These are phyloP conservation scores for Arthrinium phaeospermum DNA, from an alignment of 2,329 filamentous ascomycete species.

Conservation along the genomic window DNA sequence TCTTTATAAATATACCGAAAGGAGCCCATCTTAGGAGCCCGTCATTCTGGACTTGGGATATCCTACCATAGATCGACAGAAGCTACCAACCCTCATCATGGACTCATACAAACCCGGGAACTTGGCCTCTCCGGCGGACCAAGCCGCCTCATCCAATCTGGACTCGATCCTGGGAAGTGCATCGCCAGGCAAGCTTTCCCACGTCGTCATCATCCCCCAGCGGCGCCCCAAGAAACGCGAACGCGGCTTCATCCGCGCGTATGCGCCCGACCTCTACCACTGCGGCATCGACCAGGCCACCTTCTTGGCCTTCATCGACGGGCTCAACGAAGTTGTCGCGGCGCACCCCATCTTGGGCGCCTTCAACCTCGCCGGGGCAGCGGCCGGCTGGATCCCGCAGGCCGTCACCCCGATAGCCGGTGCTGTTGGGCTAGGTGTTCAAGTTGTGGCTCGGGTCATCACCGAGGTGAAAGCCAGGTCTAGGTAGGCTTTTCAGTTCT, in stretches of 20 bases:
- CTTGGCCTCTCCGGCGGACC: not conserved
- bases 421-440: not conserved
- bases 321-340: not conserved
- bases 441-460: not conserved
- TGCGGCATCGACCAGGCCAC: constrained; percentile 5
- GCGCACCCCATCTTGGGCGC: not conserved
- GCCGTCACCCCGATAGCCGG: not conserved
- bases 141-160: not conserved
- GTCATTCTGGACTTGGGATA: no score
- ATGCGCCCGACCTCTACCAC: not conserved
- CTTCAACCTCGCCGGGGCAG: not conserved
- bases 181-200: not conserved
- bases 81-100: not conserved
- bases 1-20: not conserved
- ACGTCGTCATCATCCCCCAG: constrained; percentile 10
- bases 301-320: not conserved
- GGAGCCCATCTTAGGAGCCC: no score
- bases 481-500: not conserved
- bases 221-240: not conserved
- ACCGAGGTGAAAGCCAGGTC: not conserved
- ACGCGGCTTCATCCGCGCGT: not conserved
- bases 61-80: not conserved
- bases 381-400: not conserved
- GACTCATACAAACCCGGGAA: no score
- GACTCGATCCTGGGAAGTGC: not conserved